Conservation (phyloP, 2,329 filamentous ascomycete genomes). For the Biscogniauxia marginata region DNA sequence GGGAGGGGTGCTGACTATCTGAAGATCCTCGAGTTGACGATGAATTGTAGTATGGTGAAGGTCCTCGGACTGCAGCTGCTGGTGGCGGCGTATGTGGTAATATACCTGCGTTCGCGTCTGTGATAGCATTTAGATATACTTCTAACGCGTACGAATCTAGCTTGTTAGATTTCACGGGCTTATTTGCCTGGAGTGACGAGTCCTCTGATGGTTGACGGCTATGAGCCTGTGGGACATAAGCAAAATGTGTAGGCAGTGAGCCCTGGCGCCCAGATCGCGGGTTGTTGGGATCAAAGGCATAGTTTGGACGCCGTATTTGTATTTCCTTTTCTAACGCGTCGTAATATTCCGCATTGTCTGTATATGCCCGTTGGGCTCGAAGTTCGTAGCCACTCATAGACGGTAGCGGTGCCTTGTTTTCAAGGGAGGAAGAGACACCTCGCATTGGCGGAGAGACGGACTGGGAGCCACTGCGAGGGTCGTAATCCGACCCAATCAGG, state of each 20-base stretch:
- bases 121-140: constrained; percentile 36
- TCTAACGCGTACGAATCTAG: constrained; percentile 36
- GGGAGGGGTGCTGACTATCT: background rate
- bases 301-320: constrained; percentile 15
- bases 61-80: constrained; percentile 12
- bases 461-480: constrained; percentile 21
- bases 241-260: constrained; percentile 47
- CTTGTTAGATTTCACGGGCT: constrained; percentile 17
- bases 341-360: constrained; percentile 41
- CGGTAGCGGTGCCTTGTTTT: constrained; percentile 12
- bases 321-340: constrained; percentile 36
- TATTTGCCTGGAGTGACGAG: constrained; percentile 15
- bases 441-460: constrained; percentile 25
- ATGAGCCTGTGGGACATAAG: constrained; percentile 44
- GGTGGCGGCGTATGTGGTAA: constrained; percentile 20
- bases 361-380: constrained; percentile 23
- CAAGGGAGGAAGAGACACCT: constrained; percentile 11
- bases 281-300: constrained; percentile 30
- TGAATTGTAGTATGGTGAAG: constrained; percentile 6
- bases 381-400: constrained; percentile 28
- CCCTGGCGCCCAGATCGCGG: constrained; percentile 22
- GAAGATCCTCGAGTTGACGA: constrained; percentile 17
- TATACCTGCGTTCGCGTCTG: constrained; percentile 19
- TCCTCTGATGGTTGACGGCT: constrained; percentile 27
- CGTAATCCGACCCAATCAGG: constrained; percentile 25